phyloP scores from a whole-genome alignment of 2,329 filamentous ascomycete genomes.

The Endoconidiophora laricicola region DNA sequence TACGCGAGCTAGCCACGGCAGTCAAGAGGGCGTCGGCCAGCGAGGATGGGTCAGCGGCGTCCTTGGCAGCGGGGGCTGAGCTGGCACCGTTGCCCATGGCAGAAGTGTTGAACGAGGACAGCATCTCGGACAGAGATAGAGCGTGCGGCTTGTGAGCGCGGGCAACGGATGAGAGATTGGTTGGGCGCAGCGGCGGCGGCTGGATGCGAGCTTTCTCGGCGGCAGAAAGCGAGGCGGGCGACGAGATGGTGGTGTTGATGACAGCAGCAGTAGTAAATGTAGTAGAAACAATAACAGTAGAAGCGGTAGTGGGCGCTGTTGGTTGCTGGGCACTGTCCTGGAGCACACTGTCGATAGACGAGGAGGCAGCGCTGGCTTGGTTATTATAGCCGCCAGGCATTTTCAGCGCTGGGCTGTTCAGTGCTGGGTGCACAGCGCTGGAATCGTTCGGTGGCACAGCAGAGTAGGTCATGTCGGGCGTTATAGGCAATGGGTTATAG shows the following conservation, averaged over 20 bases:
- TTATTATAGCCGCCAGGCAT: conserved; percentile 17
- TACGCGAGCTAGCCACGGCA: conserved; percentile 19
- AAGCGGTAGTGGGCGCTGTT: conserved; percentile 14
- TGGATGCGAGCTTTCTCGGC: conserved; percentile 10
- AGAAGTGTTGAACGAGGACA: conserved; percentile 24
- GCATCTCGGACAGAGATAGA: conserved; percentile 43
- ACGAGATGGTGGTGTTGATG: conserved; percentile 11
- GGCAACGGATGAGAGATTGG: conserved; percentile 53
- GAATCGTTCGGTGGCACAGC: conserved; percentile 4
- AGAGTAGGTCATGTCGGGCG: not conserved
- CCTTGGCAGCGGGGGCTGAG: conserved; percentile 21
- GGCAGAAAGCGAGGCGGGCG: conserved; percentile 16
- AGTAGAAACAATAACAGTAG: conserved; percentile 12
- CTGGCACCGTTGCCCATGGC: conserved; percentile 20
- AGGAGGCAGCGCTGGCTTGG: conserved; percentile 14
- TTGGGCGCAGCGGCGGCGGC: conserved; percentile 44
- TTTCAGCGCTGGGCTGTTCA: conserved; percentile 22
- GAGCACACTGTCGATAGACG: too few relatives aligned
- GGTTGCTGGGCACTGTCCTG: too few relatives aligned
- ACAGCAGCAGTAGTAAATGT: not conserved
- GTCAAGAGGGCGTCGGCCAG: conserved; percentile 42
- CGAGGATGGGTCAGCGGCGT: conserved; percentile 22
- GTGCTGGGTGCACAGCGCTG: conserved; percentile 30
- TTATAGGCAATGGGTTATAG: too few relatives aligned
- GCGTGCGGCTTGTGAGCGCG: conserved; percentile 45